Base-by-base conservation (phyloP, 768 basidiomycete genomes). In the Holtermanniella nyarrowii region DNA sequence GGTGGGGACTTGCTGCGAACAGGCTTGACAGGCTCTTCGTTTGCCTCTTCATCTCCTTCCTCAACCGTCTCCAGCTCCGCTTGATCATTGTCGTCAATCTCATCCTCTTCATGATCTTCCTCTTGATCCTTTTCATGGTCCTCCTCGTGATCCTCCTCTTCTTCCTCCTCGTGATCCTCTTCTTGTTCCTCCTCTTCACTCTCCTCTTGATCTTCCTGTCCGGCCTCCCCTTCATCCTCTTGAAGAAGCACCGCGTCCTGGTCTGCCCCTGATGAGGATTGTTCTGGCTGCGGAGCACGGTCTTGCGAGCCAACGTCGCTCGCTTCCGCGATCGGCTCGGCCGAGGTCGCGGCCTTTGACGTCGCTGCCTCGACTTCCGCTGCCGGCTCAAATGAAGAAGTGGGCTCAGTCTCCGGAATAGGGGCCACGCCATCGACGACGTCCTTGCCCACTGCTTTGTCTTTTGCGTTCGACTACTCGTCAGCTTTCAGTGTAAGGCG, bases 1-100 rank as follows among this genome's bases (percentile, higher is more conserved):
- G 60, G 60, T 5, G 63, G 61, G 5, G 46, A 41, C n/a, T 21
- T 23, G 5, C 41, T 16, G 22, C 22, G 31, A 41, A 26, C 10
- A 41, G 22, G 16, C 14, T n/a, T 48, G 11, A 14, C 27, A 16
- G 20, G 24, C 26, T 42, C 57, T 1, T 49, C 58, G 7, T 46
- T 48, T 2, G 54, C 46, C 12, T 46, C 42, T 1, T 44, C 50
- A 1, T 46, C 56, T 11, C 49, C 56, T 18, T 41, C 41, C 13
- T 58, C 22, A n/a, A 51, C 48, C 5, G 40, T 45, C 26, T 41
- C 53, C 4, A 49, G 43, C 12, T 49, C 59, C 4, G 50, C 42
- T 16, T 57, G 49, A n/a, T 18, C 18, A 42, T 41, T 26, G 22
- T 55, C 53, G 1, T 45, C 45, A 42, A 25, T 48, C 14, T 48